These are phyloP conservation scores for Calonectria pseudoreteaudii DNA, from an alignment of 2,329 filamentous ascomycete species.

Conservation along the genomic window DNA sequence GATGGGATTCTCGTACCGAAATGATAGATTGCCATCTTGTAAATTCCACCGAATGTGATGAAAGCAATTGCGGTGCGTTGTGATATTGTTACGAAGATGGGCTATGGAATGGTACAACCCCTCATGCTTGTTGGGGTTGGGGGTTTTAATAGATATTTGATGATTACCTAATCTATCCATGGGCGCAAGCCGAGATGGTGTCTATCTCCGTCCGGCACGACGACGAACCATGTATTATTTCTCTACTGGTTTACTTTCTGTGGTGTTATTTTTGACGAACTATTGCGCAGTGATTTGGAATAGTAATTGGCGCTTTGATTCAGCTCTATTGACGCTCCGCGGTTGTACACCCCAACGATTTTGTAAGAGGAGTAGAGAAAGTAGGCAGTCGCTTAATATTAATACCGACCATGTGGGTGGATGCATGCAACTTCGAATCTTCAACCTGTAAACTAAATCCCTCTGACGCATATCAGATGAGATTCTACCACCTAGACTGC, in stretches of 20 bases:
- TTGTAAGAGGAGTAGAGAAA: not conserved
- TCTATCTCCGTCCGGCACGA: not conserved
- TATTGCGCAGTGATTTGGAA: no score
- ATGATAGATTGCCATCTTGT: constrained; percentile 2
- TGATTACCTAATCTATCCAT: not conserved
- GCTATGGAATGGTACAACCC: not conserved
- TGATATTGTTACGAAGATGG: not conserved
- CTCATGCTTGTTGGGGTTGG: not conserved
- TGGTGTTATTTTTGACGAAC: not conserved
- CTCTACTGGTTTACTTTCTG: not conserved
- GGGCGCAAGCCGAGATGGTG: not conserved
- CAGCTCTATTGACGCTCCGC: not conserved
- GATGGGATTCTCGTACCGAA: not conserved
- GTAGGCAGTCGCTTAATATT: not conserved
- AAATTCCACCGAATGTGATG: not conserved
- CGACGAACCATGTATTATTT: not conserved
- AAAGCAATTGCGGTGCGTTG: not conserved
- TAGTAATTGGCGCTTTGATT: not conserved
- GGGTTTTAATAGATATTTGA: not conserved
- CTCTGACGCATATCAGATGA: not conserved
- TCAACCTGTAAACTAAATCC: not conserved
- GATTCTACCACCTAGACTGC: no score
- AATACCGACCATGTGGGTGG: not conserved
- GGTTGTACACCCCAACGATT: not conserved
- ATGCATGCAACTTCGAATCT: not conserved